phyloP scores from a whole-genome alignment of 805 yeast species.

The Candida ulmi region DNA sequence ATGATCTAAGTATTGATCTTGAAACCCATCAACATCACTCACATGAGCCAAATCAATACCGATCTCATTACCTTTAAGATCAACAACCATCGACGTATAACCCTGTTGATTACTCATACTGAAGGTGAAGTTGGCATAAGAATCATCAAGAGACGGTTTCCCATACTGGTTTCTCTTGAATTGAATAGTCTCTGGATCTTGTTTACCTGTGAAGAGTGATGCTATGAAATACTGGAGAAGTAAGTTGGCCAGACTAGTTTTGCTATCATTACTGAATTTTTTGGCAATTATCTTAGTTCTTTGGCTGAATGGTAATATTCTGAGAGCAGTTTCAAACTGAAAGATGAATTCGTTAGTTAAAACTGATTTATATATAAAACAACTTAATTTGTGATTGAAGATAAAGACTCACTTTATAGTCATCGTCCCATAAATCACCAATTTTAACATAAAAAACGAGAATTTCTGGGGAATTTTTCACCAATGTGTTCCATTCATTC shows the following conservation, averaged over 20 bases:
- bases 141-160: constrained; percentile 42
- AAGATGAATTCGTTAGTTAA: too few relatives aligned
- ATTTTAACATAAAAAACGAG: constrained; percentile 13
- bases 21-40: constrained; percentile 20
- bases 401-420: constrained; percentile 11
- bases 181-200: constrained; percentile 13
- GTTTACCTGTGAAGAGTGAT: constrained; percentile 23
- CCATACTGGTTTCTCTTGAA: constrained; percentile 40
- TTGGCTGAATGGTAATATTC: constrained; percentile 36
- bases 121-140: constrained; percentile 34
- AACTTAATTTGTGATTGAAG: too few relatives aligned
- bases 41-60: constrained; percentile 46
- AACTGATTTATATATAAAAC: too few relatives aligned
- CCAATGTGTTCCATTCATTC: not conserved
- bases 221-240: constrained; percentile 41
- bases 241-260: constrained; percentile 37
- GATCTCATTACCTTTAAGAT: constrained; percentile 19
- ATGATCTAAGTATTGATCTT: constrained; percentile 27
- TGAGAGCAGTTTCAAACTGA: constrained; percentile 43
- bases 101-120: constrained; percentile 58
- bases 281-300: constrained; percentile 38
- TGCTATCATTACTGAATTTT: constrained; percentile 29
- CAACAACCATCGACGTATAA: constrained; percentile 39
- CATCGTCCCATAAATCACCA: constrained; percentile 13
- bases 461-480: not conserved